Evolutionary conservation across 2,329 filamentous ascomycete species (phyloP), one percentile per base, ranked within the genome.

Genomic region (Thielaviopsis euricoi): DNA sequence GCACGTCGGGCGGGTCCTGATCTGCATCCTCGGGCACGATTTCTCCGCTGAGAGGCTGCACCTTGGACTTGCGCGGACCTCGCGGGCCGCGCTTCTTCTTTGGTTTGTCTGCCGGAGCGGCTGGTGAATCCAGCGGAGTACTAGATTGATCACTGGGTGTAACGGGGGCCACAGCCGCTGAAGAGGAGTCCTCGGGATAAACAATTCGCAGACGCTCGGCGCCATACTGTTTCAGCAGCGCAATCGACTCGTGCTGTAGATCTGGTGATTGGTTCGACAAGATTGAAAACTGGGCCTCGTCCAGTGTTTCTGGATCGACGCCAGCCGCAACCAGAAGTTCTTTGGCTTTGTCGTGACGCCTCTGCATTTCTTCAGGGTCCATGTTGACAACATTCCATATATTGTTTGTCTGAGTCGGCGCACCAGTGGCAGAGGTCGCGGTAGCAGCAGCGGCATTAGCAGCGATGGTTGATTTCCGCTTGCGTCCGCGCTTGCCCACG

Each of bases 191-290:
- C 7, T 67, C 68, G 2, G 78, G 77, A 56, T 80, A 78, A 5
- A 82, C 75, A 53, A 82, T 81, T 12, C 76, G 71, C 23, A 82
- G 67, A 15, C 75, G 70, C 64, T 81, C 77, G 6, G 79, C 78
- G 21, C 79, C 79, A 58, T 81, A 81, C 63, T 73, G 75, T 0
- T 74, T 71, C 12, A 82, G 70, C 77, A 82, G 78, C 1, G 70
- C 71, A 15, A 82, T 66, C 0, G 79, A 82, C 56, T 77, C 72
- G 56, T 70, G 68, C 62, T 82, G 79, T 6, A 81, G 66, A 2
- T 75, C 71, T 0, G 78, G 77, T 0, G 78, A 74, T 66, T 82
- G 79, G 57, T 82, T 82, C 9, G 78, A 71, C 62, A 82, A 80
- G 17, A 81, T 82, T 62, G 70, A 74, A 61, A 82, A 79, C 63